Percentiles rank a stretch among this genome's conserved stretches.
These are phyloP conservation scores for Candolleomyces aberdarensis DNA, from an alignment of 768 basidiomycete species.

Conservation along the genomic window DNA sequence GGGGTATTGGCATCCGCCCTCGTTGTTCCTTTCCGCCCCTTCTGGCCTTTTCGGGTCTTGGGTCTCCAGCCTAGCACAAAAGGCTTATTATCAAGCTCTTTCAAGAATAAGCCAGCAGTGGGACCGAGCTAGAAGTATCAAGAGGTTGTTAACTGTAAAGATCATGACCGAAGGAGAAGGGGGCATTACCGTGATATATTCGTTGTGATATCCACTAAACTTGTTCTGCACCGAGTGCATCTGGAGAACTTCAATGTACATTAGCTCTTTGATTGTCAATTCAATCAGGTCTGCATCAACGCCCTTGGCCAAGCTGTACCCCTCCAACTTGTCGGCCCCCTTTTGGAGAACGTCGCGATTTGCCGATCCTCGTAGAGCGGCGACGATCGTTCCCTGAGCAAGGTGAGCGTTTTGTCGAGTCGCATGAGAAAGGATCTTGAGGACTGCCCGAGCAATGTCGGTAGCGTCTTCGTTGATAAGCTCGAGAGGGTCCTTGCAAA, in stretches of 20 bases:
- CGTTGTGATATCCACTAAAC: not conserved
- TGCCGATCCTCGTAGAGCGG: not conserved
- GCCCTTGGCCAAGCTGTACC: conserved; percentile 1
- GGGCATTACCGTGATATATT: not conserved
- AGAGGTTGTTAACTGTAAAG: not conserved
- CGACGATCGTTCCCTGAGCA: not conserved
- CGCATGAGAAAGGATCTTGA: conserved; percentile 44
- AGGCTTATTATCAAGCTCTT: not conserved
- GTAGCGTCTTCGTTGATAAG: conserved; percentile 59
- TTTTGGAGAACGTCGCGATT: not conserved
- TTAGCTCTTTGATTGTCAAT: not conserved
- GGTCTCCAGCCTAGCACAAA: not conserved
- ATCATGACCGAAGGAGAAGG: not conserved
- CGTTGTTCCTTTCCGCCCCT: not conserved
- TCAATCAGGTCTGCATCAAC: not conserved
- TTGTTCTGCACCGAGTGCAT: not conserved
- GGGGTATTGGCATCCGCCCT: not conserved
- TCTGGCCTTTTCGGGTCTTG: not conserved
- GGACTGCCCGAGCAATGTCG: conserved; percentile 47
- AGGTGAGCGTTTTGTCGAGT: not conserved
- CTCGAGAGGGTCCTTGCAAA: conserved; percentile 58
- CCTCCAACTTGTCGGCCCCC: not conserved
- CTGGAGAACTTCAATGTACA: not conserved
- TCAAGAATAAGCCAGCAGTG: not conserved
- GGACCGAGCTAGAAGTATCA: not conserved